These are phyloP conservation scores for Microascus cirrosus DNA, from an alignment of 2,329 filamentous ascomycete species.

Conservation along the genomic window DNA sequence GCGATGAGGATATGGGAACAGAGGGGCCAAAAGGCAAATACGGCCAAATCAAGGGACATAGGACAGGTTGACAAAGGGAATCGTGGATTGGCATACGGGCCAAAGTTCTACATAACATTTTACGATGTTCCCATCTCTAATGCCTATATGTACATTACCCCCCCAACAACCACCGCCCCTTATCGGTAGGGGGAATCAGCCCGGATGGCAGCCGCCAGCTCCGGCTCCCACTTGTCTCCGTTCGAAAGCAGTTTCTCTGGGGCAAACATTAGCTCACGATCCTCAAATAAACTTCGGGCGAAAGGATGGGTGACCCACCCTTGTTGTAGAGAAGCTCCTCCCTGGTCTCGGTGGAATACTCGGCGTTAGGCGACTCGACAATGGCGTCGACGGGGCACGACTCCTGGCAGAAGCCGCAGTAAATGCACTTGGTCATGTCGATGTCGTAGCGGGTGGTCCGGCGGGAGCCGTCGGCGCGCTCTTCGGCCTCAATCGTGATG, in stretches of 20 bases:
- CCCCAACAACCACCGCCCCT: conserved; percentile 9
- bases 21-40: not conserved
- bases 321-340: conserved; percentile 98
- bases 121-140: not conserved
- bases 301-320: conserved; percentile 18
- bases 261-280: conserved; percentile 16
- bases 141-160: conserved; percentile 3
- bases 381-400: conserved; percentile 96
- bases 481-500: conserved; percentile 98
- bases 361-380: conserved; percentile 51
- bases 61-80: not conserved
- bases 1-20: not conserved
- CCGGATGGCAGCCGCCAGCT: conserved; percentile 82
- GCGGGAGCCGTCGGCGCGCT: conserved; percentile 89
- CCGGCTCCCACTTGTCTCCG: conserved; percentile 95
- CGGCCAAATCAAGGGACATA: not conserved
- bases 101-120: not conserved
- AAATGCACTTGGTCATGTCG: conserved; percentile 99
- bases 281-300: not conserved
- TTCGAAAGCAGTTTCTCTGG: conserved; percentile 73
- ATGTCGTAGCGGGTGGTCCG: conserved; percentile 97
- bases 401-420: conserved; percentile 98
- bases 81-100: not conserved
- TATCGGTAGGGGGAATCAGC: conserved; percentile 90
- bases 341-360: conserved; percentile 56